Conservation (phyloP, 1,139 yeast species). For the Pneumocystis murina region DNA sequence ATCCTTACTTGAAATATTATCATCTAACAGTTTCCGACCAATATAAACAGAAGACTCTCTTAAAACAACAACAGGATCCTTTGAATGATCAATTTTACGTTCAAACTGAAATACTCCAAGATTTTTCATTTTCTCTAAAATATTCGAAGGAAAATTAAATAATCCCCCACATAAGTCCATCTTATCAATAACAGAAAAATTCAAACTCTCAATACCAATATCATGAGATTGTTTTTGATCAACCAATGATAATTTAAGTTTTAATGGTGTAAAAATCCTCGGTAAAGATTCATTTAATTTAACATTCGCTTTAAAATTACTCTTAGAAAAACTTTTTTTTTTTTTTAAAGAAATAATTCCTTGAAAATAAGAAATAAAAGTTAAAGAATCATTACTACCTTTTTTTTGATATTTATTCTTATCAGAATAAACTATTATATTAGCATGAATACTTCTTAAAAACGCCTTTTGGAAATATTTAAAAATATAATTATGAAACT, state of each 20-base stretch:
- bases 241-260: not conserved
- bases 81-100: conserved; percentile 7
- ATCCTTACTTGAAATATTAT: conserved; percentile 1
- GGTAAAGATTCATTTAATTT: not conserved
- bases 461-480: not conserved
- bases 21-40: conserved; percentile 3
- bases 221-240: not conserved
- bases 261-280: not conserved
- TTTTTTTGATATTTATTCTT: not conserved
- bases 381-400: not conserved
- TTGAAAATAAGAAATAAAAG: not conserved
- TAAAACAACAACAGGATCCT: conserved; percentile 9
- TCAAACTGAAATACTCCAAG: conserved; percentile 7
- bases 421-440: not conserved
- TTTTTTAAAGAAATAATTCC: not conserved
- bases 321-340: not conserved
- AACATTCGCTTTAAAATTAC: not conserved
- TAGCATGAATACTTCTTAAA: not conserved
- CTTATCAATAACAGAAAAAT: not conserved
- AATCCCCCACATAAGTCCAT: not conserved
- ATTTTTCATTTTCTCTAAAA: conserved; percentile 4
- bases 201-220: not conserved
- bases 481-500: not conserved
- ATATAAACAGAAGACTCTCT: conserved; percentile 5
- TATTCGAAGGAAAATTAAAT: conserved; percentile 5